Conservation (phyloP, 495 filamentous ascomycete genomes). For the Thozetella sp. region DNA sequence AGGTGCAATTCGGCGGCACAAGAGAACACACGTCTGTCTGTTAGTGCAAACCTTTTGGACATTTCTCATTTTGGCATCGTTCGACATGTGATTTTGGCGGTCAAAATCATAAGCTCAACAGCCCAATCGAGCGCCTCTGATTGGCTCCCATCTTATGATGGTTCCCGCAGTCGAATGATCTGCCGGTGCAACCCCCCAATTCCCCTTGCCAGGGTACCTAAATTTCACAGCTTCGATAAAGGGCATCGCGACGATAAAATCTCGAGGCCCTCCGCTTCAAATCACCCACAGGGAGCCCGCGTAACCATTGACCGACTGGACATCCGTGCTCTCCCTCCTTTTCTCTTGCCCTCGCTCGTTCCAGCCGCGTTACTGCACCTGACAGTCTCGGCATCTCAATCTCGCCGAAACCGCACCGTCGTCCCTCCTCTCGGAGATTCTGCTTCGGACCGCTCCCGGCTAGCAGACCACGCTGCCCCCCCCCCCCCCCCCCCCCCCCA, state of each 20-base stretch:
- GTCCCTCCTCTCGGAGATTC: too few species aligned
- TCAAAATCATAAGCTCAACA: conserved; percentile 8
- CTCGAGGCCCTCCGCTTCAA: background rate
- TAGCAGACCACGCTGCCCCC: too few species aligned
- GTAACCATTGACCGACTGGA: background rate
- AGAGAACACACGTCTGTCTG: background rate
- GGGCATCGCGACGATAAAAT: background rate
- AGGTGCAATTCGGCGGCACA: background rate
- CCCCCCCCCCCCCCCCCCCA: too few species aligned
- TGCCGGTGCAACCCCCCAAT: background rate
- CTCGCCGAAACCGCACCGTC: too few species aligned
- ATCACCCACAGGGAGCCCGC: too few species aligned
- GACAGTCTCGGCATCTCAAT: too few species aligned
- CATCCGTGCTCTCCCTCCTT: too few species aligned
- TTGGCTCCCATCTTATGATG: conserved; percentile 10
- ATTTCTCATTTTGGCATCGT: conserved; percentile 17
- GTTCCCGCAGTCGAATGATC: conserved; percentile 34
- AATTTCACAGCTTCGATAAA: background rate
- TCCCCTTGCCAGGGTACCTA: background rate
- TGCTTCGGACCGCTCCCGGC: too few species aligned
- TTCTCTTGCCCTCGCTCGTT: too few species aligned
- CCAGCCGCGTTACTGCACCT: too few species aligned
- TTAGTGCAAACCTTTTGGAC: background rate
- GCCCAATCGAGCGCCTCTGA: background rate
- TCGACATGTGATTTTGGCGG: conserved; percentile 32